These are phyloP conservation scores for Gaeumannomyces sp. DNA, from an alignment of 2,329 filamentous ascomycete species.

Conservation along the genomic window DNA sequence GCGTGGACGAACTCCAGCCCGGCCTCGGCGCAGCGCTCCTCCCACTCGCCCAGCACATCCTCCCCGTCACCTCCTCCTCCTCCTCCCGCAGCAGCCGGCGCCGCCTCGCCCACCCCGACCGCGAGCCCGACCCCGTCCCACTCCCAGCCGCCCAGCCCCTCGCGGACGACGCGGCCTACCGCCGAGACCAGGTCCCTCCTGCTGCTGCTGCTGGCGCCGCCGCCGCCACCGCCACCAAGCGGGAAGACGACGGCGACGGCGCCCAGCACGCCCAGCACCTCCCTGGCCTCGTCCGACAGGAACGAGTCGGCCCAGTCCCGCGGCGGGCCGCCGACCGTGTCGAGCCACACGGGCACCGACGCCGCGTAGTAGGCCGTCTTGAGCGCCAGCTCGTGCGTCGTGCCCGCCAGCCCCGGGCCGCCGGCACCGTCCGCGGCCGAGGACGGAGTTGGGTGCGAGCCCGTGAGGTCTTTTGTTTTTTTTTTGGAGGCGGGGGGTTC, in stretches of 20 bases:
- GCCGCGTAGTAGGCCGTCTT: constrained; percentile 57
- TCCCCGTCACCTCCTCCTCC: constrained; percentile 13
- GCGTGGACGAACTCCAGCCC: constrained; percentile 59
- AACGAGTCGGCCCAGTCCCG: constrained; percentile 53
- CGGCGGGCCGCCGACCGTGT: constrained; percentile 40
- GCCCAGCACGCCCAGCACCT: constrained; percentile 56
- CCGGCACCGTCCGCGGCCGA: constrained; percentile 22
- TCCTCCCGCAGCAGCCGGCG: not conserved
- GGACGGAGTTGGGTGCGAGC: constrained; percentile 24
- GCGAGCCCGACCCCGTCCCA: constrained; percentile 62
- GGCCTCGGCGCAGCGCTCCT: constrained; percentile 49
- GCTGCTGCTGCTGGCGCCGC: constrained; percentile 12
- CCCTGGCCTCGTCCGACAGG: constrained; percentile 52
- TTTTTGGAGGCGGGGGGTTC: not conserved
- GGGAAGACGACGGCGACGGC: constrained; percentile 51
- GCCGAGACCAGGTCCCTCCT: constrained; percentile 40
- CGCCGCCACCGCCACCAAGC: constrained; percentile 19
- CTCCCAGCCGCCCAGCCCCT: constrained; percentile 52
- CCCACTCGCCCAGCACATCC: constrained; percentile 50
- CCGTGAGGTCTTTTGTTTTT: constrained; percentile 42
- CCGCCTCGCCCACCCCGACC: constrained; percentile 43
- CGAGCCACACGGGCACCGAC: constrained; percentile 60
- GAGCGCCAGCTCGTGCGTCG: constrained; percentile 49
- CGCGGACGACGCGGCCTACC: constrained; percentile 48
- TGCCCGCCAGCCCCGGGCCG: constrained; percentile 43